A percentile compares a stretch with the other conserved stretches of the same genome.
Evolutionary conservation across 208 protist genomes (phyloP).

Genomic region (Crithidia expoeki): DNA sequence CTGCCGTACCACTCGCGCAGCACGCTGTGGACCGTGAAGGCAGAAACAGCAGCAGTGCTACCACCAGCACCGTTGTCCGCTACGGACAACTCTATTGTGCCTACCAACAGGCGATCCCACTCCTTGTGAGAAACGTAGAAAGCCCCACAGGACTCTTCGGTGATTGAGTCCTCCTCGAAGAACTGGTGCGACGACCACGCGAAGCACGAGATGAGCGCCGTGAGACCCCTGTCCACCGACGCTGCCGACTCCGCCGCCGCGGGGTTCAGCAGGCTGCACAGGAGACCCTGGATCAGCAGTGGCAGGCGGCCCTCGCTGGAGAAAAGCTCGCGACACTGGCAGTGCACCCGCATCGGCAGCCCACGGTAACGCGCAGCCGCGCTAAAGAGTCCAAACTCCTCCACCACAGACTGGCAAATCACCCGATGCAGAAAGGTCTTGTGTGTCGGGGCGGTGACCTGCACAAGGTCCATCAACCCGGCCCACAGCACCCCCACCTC

Average conservation of each 20-base stretch:
- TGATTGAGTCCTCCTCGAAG: conserved; percentile 74
- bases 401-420: conserved; percentile 44
- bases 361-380: conserved; percentile 53
- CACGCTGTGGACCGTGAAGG: conserved; percentile 32
- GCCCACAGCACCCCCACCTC: conserved; percentile 28
- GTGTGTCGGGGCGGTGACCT: conserved; percentile 7
- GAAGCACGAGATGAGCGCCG: conserved; percentile 48
- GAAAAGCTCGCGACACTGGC: conserved; percentile 51
- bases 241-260: conserved; percentile 8
- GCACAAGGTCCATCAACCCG: conserved; percentile 20
- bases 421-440: conserved; percentile 28
- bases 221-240: conserved; percentile 43
- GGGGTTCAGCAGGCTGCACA: conserved; percentile 31
- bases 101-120: conserved; percentile 62
- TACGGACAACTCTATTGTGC: not conserved
- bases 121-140: conserved; percentile 53
- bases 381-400: conserved; percentile 83
- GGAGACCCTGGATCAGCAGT: conserved; percentile 39
- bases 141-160: conserved; percentile 47
- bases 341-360: conserved; percentile 61
- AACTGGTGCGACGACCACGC: conserved; percentile 78
- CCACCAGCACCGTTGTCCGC: not conserved
- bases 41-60: not conserved
- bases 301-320: conserved; percentile 36
- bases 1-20: conserved; percentile 33